Conservation (phyloP, 176 grass and related monocot genomes). For the Oryza glumipatula region DNA sequence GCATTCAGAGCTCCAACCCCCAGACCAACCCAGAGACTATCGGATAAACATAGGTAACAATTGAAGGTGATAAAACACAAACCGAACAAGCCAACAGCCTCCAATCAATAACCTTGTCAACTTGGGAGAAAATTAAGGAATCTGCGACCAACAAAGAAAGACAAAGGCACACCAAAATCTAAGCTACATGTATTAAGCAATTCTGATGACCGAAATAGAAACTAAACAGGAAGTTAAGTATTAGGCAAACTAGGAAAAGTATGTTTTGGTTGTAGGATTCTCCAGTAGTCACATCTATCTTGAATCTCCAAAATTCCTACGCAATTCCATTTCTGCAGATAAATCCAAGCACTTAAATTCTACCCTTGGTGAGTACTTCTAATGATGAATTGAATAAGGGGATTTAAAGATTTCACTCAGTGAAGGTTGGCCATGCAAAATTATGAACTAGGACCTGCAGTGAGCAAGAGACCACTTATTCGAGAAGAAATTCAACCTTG, state of each 20-base stretch:
- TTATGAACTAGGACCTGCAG: conserved; percentile 9
- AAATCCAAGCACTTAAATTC: background rate
- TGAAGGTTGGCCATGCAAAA: background rate
- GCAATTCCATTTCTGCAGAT: background rate
- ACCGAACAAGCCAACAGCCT: background rate
- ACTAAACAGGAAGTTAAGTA: background rate
- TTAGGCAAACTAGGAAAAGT: background rate
- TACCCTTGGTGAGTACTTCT: background rate
- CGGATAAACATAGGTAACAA: background rate
- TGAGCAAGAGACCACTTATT: background rate
- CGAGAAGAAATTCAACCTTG: background rate
- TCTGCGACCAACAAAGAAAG: background rate
- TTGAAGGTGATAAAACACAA: background rate
- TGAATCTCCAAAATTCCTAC: background rate
- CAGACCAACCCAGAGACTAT: background rate
- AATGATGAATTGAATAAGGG: background rate
- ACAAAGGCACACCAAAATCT: background rate
- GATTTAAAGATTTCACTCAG: background rate
- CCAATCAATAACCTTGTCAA: background rate
- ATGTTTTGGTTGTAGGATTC: background rate
- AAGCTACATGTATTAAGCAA: background rate
- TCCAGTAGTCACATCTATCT: background rate
- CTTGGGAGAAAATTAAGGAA: background rate
- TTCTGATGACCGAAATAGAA: background rate
- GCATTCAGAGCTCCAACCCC: background rate